Evolutionary conservation across 2,329 filamentous ascomycete genomes (phyloP).

Genomic region (Phialophora macrospora): DNA sequence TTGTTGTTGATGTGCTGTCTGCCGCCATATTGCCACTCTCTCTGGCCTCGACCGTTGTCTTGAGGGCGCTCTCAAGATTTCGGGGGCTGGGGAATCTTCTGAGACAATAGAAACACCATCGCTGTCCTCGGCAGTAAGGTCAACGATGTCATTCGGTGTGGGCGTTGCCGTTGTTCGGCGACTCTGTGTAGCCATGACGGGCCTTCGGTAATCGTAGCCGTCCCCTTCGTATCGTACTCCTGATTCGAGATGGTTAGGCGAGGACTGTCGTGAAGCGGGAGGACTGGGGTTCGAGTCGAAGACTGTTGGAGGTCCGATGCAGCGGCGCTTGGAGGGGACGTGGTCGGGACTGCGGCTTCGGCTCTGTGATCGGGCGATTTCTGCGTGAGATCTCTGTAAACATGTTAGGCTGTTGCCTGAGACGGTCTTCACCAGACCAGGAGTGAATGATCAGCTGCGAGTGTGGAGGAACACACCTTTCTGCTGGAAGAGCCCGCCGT

Average conservation of each 20-base stretch:
- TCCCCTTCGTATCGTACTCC: constrained; percentile 53
- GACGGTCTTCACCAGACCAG: background rate
- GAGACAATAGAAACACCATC: constrained; percentile 14
- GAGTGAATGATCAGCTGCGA: constrained; percentile 1
- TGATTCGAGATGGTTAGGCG: constrained; percentile 38
- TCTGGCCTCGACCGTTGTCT: constrained; percentile 1
- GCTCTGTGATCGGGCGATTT: constrained; percentile 38
- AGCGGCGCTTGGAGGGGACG: constrained; percentile 37
- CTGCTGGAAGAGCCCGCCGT: constrained; percentile 31
- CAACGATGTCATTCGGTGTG: constrained; percentile 21
- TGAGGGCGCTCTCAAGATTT: background rate
- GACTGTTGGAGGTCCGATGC: constrained; percentile 29
- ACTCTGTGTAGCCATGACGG: constrained; percentile 50
- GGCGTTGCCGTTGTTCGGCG: constrained; percentile 13
- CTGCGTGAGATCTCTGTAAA: constrained; percentile 36
- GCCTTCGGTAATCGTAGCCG: constrained; percentile 61
- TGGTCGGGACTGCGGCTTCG: constrained; percentile 35
- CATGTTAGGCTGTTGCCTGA: constrained; percentile 7
- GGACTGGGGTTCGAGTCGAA: constrained; percentile 33
- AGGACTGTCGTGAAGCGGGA: constrained; percentile 19
- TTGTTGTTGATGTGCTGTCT: background rate
- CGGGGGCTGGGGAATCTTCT: constrained; percentile 16
- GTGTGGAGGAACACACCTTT: constrained; percentile 30
- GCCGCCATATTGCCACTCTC: background rate
- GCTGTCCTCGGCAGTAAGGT: constrained; percentile 34